Conservation (phyloP, 1,284 basidiomycete species). For the Vanrija sp. region DNA sequence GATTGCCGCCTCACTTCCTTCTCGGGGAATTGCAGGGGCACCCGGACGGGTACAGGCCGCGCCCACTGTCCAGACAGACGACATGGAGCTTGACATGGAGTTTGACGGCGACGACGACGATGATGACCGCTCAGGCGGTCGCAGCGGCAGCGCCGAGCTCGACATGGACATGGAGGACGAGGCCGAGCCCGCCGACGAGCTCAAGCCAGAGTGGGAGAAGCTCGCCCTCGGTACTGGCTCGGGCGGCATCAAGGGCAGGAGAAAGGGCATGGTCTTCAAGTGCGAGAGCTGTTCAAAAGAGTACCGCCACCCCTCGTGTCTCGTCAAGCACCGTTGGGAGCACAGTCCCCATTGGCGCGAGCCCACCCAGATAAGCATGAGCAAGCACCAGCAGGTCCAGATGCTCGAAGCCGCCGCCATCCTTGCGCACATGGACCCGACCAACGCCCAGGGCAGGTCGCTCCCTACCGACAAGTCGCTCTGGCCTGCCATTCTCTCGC, state of each 20-base stretch:
- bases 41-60: slow-evolving; percentile 7
- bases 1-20: slow-evolving; percentile 36
- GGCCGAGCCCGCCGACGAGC: slow-evolving; percentile 2
- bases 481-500: slow-evolving; percentile 57
- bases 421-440: slow-evolving; percentile 69
- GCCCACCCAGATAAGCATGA: slow-evolving; percentile 86
- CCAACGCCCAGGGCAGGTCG: slow-evolving; percentile 61
- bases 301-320: slow-evolving; percentile 88
- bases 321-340: slow-evolving; percentile 97
- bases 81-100: slow-evolving; percentile 47
- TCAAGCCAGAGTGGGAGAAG: slow-evolving; percentile 27
- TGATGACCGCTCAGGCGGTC: slow-evolving; percentile 17
- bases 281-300: slow-evolving; percentile 93
- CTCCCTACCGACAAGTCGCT: slow-evolving; percentile 87
- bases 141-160: slow-evolving; percentile 25
- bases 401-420: slow-evolving; percentile 96
- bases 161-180: slow-evolving; percentile 39
- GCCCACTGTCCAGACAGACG: slow-evolving; percentile 22
- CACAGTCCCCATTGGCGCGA: slow-evolving; percentile 97
- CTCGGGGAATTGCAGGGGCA: slow-evolving; percentile 15
- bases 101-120: slow-evolving; percentile 24
- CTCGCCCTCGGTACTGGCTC: slow-evolving; percentile 46
- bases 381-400: slow-evolving; percentile 98
- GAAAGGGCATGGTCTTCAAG: slow-evolving; percentile 74
- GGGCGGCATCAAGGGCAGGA: slow-evolving; percentile 55